phyloP scores from a whole-genome alignment of 108 stramenopile genomes.

The Nitzschia sp. region DNA sequence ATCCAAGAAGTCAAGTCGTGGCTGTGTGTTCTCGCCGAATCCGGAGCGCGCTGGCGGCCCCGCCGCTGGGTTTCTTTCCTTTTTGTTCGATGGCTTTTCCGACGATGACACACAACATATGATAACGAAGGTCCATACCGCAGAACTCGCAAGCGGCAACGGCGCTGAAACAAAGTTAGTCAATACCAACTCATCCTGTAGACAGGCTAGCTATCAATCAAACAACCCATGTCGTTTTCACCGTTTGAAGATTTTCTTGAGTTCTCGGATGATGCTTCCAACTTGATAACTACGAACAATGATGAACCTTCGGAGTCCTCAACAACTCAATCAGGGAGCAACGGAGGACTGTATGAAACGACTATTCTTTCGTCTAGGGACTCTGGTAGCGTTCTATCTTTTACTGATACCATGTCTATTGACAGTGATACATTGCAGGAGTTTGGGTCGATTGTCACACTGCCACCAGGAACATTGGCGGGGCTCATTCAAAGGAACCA shows the following conservation, averaged over 20 bases:
- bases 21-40: no score
- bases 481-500: neutral
- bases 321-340: neutral
- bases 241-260: constrained; percentile 9
- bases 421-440: constrained; percentile 18
- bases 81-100: no score
- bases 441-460: constrained; percentile 14
- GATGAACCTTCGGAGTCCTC: neutral
- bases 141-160: no score
- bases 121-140: no score
- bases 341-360: neutral
- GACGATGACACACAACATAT: no score
- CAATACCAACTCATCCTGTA: no score
- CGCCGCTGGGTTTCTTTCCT: no score
- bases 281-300: neutral
- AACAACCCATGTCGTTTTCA: neutral
- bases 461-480: constrained; percentile 3
- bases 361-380: constrained; percentile 7
- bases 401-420: constrained; percentile 15
- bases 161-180: no score
- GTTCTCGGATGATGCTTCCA: neutral
- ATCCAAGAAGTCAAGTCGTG: no score
- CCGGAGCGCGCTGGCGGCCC: no score
- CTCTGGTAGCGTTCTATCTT: neutral
- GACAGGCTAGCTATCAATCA: no score